Evolutionary conservation across 345 rosid species (phyloP), one percentile per base, ranked within the genome.

Genomic region (Reutealis trisperma): DNA sequence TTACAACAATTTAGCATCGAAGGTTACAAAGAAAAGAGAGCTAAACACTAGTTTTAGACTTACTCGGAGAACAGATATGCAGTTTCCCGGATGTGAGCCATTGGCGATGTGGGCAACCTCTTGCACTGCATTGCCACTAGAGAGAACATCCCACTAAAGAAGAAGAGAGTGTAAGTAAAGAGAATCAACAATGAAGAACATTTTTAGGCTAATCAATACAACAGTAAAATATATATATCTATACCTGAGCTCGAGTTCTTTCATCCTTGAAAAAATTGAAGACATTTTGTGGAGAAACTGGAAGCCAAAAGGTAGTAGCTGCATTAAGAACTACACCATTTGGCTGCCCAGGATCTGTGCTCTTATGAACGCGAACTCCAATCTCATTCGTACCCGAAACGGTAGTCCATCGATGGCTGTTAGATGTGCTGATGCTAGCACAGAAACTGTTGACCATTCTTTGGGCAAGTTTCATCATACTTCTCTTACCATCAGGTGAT

Each of bases 401-500:
- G 11, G 93, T 79, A 9, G 91, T 87, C 89, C 97, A 87, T 41
- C 81, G 84, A 34, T 91, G 91, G 82, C 89, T 87, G 75, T 83
- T 91, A 1, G 99, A 93, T 10, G 93, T 88, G 83, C 97, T 86
- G 30, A 92, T 89, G 86, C 99, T 92, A 11, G 86, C 63, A 72
- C 98, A 93, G 82, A 90, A 96, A 79, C 77, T 96, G 78, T 75
- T 91, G 12, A 92, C 87, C 99, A 96, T 96, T 82, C 97, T 89
- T 75, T 92, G 98, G 42, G 95, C 89, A 75, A 96, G 98, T 81
- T 88, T 93, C 99, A 96, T 96, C 97, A 93, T 88, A 87, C 97
- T 91, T 82, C 90, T 84, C 85, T 93, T 96, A 65, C 98, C 99
- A 34, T 93, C 99, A 0, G 89, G 87, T 0, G 92, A 89, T 34